Evolutionary conservation across 192 early-diverging fungal genomes (phyloP), one percentile per base, ranked within the genome.

Genomic region (Backusella morwellensis): DNA sequence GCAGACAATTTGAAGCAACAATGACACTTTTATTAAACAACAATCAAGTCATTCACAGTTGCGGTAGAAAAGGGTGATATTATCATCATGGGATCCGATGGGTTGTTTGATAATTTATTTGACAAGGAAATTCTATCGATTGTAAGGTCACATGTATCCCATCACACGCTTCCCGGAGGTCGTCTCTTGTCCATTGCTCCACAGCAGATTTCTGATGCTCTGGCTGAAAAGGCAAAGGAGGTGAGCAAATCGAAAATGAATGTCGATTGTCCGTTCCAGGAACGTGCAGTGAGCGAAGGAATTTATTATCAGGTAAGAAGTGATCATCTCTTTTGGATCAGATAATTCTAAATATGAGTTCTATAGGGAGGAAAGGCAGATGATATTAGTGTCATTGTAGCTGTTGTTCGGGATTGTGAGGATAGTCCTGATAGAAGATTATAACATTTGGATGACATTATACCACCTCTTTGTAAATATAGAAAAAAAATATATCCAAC

Each of bases 71-170:
- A 93, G 76, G 96, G 96, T 41, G 98, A 99, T 81, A 91, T 99
- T 67, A 92, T 99, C 15, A 88, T 99, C n/a, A 79, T 99, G 68
- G 98, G 92, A 35, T 92, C 93, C 1, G 98, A 99, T 83, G 97
- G 98, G 6, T 86, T 99, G 66, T 98, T 97, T 86, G 98, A 99
- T 88, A 99, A 99, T 78, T 83, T 99, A 38, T 98, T 97, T 87
- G 98, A 99, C 78, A 94, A 97, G 67, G 98, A 99, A 75, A 97
- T 99, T 81, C 82, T 99, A 40, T 67, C 41, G 29, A 68, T 50
- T 54, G 77, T 73, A 42, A 36, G 35, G 3, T 42, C 38, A 35
- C 44, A 74, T 32, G 14, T 63, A 11, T 44, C 68, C 7, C 36
- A 26, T 34, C 36, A 44, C n/a, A 76, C 47, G 47, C 42, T 74